Base-by-base conservation (phyloP, 2,329 filamentous ascomycete genomes). In the Epichloe glyceriae region DNA sequence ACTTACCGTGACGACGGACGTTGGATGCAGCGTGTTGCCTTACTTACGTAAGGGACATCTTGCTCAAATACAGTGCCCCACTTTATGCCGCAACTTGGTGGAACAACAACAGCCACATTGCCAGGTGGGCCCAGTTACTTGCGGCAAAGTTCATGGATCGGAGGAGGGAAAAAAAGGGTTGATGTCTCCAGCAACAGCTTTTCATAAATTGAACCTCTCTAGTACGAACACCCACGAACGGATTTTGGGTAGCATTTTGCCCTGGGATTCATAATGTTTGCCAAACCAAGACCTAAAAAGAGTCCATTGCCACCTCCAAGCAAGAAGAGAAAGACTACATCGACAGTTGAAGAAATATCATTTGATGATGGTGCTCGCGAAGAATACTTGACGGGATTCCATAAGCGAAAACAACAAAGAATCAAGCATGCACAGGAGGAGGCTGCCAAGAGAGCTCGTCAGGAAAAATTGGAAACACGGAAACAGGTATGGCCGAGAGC, bases 321-420 rank as follows among this genome's bases (percentile, higher is more conserved):
- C n/a, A 88, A 85, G 68, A 84, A 81, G 61, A 75, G 85, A 56
- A 87, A 85, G 65, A 66, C 67, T 54, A 63, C 74, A 14, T 71
- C 73, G 44, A 69, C 73, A 39, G 73, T 87, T 53, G 87, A 90
- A 62, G 88, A 95, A 65, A 85, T 98, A 66, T 80, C 73, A 49
- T 98, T 97, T 70, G 89, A 98, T 70, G 71, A 77, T 54, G 75
- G 76, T 54, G 86, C 86, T 44, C 83, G 93, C 56, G 73, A 85
- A 56, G 89, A 97, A 62, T 98, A 87, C 64, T 75, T 98, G 52
- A 96, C 89, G 0, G 93, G 93, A 3, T 98, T 98, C 70, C 90
- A 91, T 73, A 98, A 97, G 75, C 85, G 93, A 67, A 97, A 96
- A 68, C 71, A 86, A 49, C 85, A 88, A 65, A 79, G 93, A 38